phyloP scores from a whole-genome alignment of 768 basidiomycete species.

The Tricholoma matsutake region DNA sequence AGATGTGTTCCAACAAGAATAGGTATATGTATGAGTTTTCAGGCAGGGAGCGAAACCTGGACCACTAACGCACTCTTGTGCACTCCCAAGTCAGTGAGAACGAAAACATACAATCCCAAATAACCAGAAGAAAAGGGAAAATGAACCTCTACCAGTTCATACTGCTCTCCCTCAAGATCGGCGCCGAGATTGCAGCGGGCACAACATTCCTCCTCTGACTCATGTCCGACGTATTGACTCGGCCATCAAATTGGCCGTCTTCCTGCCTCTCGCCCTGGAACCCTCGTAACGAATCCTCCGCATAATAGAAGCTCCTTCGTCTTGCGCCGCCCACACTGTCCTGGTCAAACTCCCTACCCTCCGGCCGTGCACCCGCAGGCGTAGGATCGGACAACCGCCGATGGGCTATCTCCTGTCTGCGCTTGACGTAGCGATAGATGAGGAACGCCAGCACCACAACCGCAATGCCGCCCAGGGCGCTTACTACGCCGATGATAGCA shows the following conservation, averaged over 20 bases:
- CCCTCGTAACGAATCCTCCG: constrained; percentile 77
- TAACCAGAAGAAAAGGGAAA: background rate
- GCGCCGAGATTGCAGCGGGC: constrained; percentile 68
- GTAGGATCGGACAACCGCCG: constrained; percentile 61
- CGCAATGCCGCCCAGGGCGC: constrained; percentile 75
- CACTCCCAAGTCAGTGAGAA: background rate
- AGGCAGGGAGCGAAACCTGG: background rate
- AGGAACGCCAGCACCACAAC: constrained; percentile 72
- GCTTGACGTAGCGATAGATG: constrained; percentile 63
- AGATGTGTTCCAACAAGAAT: constrained; percentile 3
- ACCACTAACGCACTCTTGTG: constrained; percentile 2
- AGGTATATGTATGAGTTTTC: constrained; percentile 13
- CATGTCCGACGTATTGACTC: constrained; percentile 32
- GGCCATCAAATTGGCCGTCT: constrained; percentile 35
- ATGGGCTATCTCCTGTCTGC: constrained; percentile 67
- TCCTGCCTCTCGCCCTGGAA: constrained; percentile 39
- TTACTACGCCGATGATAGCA: constrained; percentile 90
- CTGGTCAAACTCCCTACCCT: constrained; percentile 74
- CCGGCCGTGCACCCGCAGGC: constrained; percentile 45
- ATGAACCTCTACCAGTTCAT: constrained; percentile 67
- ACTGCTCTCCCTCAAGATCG: constrained; percentile 76
- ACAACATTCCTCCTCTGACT: constrained; percentile 58
- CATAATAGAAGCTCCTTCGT: constrained; percentile 80
- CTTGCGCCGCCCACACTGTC: constrained; percentile 72
- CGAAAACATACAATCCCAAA: constrained; percentile 6